These are phyloP conservation scores for Lactarius sanguifluus DNA, from an alignment of 768 basidiomycete genomes.

Conservation along the genomic window DNA sequence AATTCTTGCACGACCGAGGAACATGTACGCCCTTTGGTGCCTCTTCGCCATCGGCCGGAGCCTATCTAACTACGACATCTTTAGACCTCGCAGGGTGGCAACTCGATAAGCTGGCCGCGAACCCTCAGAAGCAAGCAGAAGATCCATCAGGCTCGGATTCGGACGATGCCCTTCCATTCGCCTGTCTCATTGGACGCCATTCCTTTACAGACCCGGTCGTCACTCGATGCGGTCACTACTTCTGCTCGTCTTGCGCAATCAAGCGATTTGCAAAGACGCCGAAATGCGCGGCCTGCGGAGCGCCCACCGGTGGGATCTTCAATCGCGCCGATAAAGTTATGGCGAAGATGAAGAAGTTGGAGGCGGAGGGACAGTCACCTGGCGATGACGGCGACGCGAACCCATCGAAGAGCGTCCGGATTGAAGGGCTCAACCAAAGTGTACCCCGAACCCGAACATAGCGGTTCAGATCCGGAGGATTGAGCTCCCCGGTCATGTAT, in stretches of 20 bases:
- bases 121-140: constrained; percentile 56
- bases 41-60: constrained; percentile 26
- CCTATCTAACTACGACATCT: constrained; percentile 3
- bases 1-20: constrained; percentile 97
- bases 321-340: constrained; percentile 93
- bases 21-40: constrained; percentile 61
- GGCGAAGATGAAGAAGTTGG: constrained; percentile 77
- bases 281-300: constrained; percentile 92
- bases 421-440: constrained; percentile 39
- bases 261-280: constrained; percentile 92
- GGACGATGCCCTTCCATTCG: constrained; percentile 90
- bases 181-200: constrained; percentile 96
- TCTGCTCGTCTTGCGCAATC: constrained; percentile 93
- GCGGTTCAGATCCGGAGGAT: constrained; percentile 38
- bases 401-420: constrained; percentile 30
- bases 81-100: constrained; percentile 98
- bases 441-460: constrained; percentile 33
- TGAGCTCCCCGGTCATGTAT: constrained; percentile 21
- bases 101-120: constrained; percentile 88
- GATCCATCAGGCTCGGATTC: constrained; percentile 66
- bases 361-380: constrained; percentile 45
- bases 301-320: constrained; percentile 94
- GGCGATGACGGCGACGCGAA: constrained; percentile 49
- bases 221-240: constrained; percentile 96
- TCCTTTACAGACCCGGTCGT: constrained; percentile 94